A percentile compares a stretch with the other conserved stretches of the same genome.
Conservation (phyloP, 805 yeast genomes). For the Pichia heedii region DNA sequence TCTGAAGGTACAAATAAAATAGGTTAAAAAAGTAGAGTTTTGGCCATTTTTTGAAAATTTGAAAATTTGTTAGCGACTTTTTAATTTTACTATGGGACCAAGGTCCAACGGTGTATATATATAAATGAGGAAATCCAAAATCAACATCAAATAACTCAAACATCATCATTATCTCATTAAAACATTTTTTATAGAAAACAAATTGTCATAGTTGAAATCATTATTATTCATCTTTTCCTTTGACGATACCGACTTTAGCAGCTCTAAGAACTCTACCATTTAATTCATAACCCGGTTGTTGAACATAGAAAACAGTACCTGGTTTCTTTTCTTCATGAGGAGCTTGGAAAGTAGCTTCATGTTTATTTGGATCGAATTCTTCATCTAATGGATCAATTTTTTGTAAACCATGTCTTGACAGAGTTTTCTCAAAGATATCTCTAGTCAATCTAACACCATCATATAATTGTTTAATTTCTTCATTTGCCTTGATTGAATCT, state of each 20-base stretch:
- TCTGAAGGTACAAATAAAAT: no score
- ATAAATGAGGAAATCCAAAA: no score
- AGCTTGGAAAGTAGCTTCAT: slow-evolving; percentile 86
- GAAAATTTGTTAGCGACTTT: no score
- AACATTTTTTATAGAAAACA: no score
- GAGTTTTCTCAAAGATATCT: slow-evolving; percentile 76
- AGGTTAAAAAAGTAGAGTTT: no score
- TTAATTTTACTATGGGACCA: no score
- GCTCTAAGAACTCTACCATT: slow-evolving; percentile 88
- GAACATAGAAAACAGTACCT: slow-evolving; percentile 88
- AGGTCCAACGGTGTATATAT: no score
- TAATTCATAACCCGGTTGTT: slow-evolving; percentile 79
- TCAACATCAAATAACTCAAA: neutral
- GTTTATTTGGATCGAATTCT: slow-evolving; percentile 81
- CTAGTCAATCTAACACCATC: slow-evolving; percentile 91
- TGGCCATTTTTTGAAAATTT: no score
- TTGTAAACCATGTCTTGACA: slow-evolving; percentile 66
- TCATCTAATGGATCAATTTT: slow-evolving; percentile 81
- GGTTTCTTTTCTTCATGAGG: slow-evolving; percentile 84
- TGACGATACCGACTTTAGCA: slow-evolving; percentile 92
- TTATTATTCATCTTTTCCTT: slow-evolving; percentile 33
- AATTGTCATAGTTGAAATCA: neutral
- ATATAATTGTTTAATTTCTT: slow-evolving; percentile 63
- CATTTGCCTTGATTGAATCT: slow-evolving; percentile 47
- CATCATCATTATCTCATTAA: no score